Conservation (phyloP, 495 filamentous ascomycete species). For the Xylaria telfairii region DNA sequence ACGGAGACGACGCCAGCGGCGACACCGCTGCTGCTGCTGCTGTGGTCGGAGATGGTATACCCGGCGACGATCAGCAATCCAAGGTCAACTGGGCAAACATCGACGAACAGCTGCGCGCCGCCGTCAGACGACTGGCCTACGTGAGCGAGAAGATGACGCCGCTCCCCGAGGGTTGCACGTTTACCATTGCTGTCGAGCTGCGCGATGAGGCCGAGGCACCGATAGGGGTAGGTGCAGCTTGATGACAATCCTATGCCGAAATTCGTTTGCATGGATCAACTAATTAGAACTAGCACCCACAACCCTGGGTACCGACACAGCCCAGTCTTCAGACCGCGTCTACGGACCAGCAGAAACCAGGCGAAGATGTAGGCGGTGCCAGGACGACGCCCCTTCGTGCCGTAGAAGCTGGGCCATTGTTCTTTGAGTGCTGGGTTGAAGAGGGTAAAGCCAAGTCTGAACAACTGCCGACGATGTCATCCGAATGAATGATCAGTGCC, state of each 20-base stretch:
- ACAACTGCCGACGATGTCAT: neutral
- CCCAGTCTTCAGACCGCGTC: conserved; percentile 53
- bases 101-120: conserved; percentile 56
- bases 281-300: conserved; percentile 55
- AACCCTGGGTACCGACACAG: conserved; percentile 70
- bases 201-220: conserved; percentile 75
- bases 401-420: conserved; percentile 68
- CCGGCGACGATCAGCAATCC: conserved; percentile 5
- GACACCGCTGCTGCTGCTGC: conserved; percentile 21
- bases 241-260: neutral
- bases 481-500: neutral
- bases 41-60: conserved; percentile 4
- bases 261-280: neutral
- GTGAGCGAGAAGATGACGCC: conserved; percentile 66
- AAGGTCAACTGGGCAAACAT: conserved; percentile 49
- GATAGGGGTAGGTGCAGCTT: conserved; percentile 60
- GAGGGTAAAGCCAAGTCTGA: conserved; percentile 51
- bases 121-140: conserved; percentile 56
- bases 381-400: conserved; percentile 62
- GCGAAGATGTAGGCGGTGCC: conserved; percentile 51
- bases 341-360: conserved; percentile 39
- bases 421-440: conserved; percentile 74
- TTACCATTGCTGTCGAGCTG: conserved; percentile 86
- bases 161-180: conserved; percentile 78
- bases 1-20: conserved; percentile 23